Evolutionary conservation across 148 eudicot genomes (phyloP).

Genomic region (Rhododendron ovatum): DNA sequence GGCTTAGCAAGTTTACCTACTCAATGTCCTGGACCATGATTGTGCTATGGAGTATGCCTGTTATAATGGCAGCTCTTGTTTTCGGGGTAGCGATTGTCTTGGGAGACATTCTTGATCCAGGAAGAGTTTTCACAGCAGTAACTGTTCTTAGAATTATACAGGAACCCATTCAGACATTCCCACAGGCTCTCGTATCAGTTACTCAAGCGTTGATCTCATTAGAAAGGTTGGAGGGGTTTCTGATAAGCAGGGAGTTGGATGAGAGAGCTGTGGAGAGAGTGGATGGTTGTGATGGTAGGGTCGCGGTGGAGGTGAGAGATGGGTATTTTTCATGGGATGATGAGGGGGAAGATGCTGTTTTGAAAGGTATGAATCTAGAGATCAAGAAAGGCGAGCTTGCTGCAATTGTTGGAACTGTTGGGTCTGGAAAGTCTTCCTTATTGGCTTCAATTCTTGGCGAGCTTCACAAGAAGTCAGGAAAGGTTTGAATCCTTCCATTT

Average conservation of each 20-base stretch:
- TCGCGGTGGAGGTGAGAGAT: constrained; percentile 16
- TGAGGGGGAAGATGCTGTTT: constrained; percentile 10
- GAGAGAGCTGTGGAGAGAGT: constrained; percentile 13
- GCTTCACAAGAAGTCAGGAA: constrained; percentile 18
- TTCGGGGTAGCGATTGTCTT: constrained; percentile 9
- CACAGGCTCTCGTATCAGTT: constrained; percentile 17
- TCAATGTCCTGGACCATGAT: constrained; percentile 7
- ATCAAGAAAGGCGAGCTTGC: constrained; percentile 23
- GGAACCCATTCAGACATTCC: constrained; percentile 15
- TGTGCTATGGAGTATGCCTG: constrained; percentile 12
- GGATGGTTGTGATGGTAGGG: neutral
- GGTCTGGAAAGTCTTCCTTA: constrained; percentile 24
- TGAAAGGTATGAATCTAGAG: constrained; percentile 14
- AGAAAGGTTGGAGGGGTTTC: constrained; percentile 16
- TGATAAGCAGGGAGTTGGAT: constrained; percentile 17
- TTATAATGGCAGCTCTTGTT: constrained; percentile 2
- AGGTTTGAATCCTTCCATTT: neutral
- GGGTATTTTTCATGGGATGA: constrained; percentile 23
- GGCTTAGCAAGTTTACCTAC: constrained; percentile 19
- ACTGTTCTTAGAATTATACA: constrained; percentile 9
- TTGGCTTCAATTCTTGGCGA: constrained; percentile 20
- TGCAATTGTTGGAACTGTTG: constrained; percentile 26
- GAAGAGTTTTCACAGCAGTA: constrained; percentile 19
- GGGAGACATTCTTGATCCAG: constrained; percentile 11
- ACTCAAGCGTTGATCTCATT: constrained; percentile 15